Evolutionary conservation across 345 rosid genomes (phyloP).

Genomic region (Eucalyptus polybractea): DNA sequence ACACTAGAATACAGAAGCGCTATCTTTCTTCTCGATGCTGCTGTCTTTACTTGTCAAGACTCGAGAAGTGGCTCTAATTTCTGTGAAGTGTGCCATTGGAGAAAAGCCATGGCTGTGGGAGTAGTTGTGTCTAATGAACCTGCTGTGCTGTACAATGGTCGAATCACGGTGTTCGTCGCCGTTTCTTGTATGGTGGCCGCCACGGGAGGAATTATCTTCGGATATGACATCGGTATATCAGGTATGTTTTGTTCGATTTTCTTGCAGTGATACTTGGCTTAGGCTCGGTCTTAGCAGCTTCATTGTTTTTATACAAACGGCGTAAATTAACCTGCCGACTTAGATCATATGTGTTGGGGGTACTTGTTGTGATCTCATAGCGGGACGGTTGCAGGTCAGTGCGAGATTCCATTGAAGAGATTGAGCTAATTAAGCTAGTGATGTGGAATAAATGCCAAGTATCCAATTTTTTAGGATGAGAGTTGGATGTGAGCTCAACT

Average conservation of each 20-base stretch:
- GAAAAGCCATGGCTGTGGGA: neutral
- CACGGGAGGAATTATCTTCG: neutral
- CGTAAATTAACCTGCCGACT: neutral
- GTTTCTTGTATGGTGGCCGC: neutral
- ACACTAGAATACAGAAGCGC: neutral
- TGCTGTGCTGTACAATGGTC: neutral
- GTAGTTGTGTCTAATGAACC: neutral
- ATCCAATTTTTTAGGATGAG: neutral
- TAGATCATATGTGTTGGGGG: neutral
- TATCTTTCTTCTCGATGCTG: neutral
- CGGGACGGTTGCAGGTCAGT: neutral
- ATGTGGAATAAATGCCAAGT: neutral
- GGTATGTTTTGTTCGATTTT: neutral
- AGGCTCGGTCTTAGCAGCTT: neutral
- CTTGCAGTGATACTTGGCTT: neutral
- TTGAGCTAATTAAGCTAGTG: neutral
- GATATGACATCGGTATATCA: constrained; percentile 1
- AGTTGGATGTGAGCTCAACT: neutral
- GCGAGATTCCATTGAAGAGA: neutral
- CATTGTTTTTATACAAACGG: neutral
- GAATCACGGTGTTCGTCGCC: neutral
- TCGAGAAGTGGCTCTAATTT: neutral
- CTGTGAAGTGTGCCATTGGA: neutral
- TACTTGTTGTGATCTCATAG: neutral
- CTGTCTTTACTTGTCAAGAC: neutral